Base-by-base conservation (phyloP, 345 rosid genomes). In the Euphorbia lathyris region DNA sequence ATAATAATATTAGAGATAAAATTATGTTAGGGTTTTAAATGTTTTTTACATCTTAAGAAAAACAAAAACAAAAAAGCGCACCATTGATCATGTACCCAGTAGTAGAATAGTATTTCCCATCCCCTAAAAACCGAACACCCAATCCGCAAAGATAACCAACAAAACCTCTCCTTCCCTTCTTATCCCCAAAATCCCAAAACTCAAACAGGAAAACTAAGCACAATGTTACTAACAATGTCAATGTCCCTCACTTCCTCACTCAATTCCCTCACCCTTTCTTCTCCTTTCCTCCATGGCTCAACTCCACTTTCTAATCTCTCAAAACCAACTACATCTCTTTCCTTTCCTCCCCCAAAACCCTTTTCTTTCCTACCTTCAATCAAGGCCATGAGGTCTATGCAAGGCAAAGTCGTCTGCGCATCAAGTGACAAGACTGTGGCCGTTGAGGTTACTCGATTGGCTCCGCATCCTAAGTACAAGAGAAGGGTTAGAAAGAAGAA, bases 391-490 rank as follows among this genome's bases (percentile, higher is more conserved):
- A 91, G 74, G 73, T 66, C 84, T 23, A 32, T 91, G 81, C 92
- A 89, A 73, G 97, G 97, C 79, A 86, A 77, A 52, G 98, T 91
- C 51, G 96, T 93, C 30, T 86, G 94, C 78, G 78, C 92, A 68
- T 82, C 94, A 51, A 89, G 56, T 81, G 90, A 93, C 85, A 93
- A 91, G 87, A 91, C 97, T 0, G 96, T 93, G 48, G 73, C 91
- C 0, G 98, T 93, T 50, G 97, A 87, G 74, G 98, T 93, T 40
- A 76, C 75, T 62, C 81, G 97, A 25, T 70, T 89, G 22, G 92
- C 88, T 52, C 89, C 86, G 0, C 90, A 91, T 63, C 98, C 96
- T 0, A 93, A 91, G 86, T 93, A 93, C 88, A 85, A 85, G 84
- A 88, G 94, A 53, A 84, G 94, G 64, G 85, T 93, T 7, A 80